A percentile compares a stretch with the other conserved stretches of the same genome.
phyloP scores from a whole-genome alignment of 192 early-diverging fungal species.

The Linderina pennispora region DNA sequence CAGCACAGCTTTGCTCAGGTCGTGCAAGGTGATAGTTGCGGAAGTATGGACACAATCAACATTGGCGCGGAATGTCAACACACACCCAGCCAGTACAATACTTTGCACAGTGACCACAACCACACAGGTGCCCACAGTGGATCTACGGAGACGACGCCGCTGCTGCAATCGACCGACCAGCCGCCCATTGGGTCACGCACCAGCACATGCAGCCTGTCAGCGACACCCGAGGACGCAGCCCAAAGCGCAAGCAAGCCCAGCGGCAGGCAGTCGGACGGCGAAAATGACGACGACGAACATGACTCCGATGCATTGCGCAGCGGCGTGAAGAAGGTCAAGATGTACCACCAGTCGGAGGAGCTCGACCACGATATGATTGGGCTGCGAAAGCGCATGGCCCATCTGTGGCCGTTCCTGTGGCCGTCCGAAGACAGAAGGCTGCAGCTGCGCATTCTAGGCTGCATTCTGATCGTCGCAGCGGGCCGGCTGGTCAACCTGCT shows the following conservation, averaged over 20 bases:
- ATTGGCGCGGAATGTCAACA: too few relatives aligned
- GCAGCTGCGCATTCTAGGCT: constrained; percentile 62
- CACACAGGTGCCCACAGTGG: too few relatives aligned
- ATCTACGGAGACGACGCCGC: too few relatives aligned
- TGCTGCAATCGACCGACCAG: too few relatives aligned
- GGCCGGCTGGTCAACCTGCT: constrained; percentile 76
- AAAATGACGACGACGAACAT: neutral
- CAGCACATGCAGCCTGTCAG: too few relatives aligned
- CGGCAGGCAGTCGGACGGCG: constrained; percentile 1
- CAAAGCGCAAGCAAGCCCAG: too few relatives aligned
- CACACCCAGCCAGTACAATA: too few relatives aligned
- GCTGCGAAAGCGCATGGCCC: constrained; percentile 49
- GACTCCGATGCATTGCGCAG: constrained; percentile 32
- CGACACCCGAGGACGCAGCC: too few relatives aligned
- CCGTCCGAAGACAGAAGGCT: constrained; percentile 57
- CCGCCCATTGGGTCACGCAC: too few relatives aligned
- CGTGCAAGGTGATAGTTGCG: too few relatives aligned
- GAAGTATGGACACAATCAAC: neutral
- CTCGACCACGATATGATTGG: constrained; percentile 38
- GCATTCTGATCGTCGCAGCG: constrained; percentile 56
- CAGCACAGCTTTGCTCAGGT: too few relatives aligned
- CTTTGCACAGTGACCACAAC: too few relatives aligned
- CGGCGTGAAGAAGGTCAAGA: constrained; percentile 38
- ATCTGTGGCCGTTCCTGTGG: constrained; percentile 80
- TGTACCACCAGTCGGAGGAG: constrained; percentile 47